Evolutionary conservation across 768 basidiomycete genomes (phyloP), one percentile per base, ranked within the genome.

Genomic region (Pholiota microspora): DNA sequence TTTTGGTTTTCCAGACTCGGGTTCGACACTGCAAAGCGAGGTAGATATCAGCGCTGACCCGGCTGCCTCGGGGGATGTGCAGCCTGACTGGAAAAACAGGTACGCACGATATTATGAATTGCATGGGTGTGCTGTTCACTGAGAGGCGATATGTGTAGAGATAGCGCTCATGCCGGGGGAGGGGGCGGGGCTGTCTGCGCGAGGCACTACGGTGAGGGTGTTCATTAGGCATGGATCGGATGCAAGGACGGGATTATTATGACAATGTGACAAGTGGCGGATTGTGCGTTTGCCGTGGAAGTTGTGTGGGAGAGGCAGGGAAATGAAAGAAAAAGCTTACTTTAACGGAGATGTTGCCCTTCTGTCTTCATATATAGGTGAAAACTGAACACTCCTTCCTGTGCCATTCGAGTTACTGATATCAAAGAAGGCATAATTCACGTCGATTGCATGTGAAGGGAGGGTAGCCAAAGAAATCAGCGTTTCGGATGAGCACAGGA

Each of bases 91-190:
- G 3, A 25, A 28, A 47, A 31, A 29, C 29, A 16, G 25, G 29
- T 13, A 68, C 82, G 61, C 63, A 85, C 84, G 78, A 74, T 23
- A 86, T 77, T 45, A 75, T 58, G 56, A 85, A 77, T 42, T 79
- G 73, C 31, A 82, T 51, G 3, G 78, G 78, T 1, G 77, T 75
- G 16, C 65, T 64, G 18, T 69, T 75, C 24, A 73, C 77, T 2
- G 69, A 56, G 47, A 86, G 64, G 51, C 73, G 72, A 59, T 85
- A 84, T 1, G 77, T 76, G 60, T 85, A 86, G 15, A 80, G 57
- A 62, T 78, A 81, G 42, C 77, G 73, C 63, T 79, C 77, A 25
- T 68, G 69, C 10, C 62, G 68, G 10, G 67, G 66, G 13, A 64
- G 64, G 23, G 66, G 62, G 50, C 62, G 57, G 47, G 53, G 46